Evolutionary conservation across 495 filamentous ascomycete species (phyloP).

Genomic region (Podospora pseudoanserina): DNA sequence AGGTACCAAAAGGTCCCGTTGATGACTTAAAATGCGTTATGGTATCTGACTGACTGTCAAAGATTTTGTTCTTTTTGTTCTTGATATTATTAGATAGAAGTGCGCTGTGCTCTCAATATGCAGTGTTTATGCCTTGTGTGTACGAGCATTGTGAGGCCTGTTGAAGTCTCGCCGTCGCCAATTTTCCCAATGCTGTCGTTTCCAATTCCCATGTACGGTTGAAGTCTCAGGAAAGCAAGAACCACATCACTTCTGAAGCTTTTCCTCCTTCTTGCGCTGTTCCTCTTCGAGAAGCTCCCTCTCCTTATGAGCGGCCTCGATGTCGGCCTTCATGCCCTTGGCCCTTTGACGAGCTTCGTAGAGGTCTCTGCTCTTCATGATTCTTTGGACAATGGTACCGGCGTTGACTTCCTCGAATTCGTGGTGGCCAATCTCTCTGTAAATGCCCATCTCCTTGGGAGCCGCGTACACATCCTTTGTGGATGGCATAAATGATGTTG

Average conservation of each 20-base stretch:
- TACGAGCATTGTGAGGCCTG: constrained; percentile 8
- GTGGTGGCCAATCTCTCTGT: constrained; percentile 67
- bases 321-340: constrained; percentile 77
- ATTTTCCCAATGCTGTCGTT: neutral
- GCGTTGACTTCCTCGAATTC: constrained; percentile 85
- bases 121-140: neutral
- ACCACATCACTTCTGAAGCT: constrained; percentile 9
- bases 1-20: constrained; percentile 48
- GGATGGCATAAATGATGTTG: constrained; percentile 83
- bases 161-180: constrained; percentile 17
- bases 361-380: constrained; percentile 73
- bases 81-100: constrained; percentile 12
- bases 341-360: constrained; percentile 88
- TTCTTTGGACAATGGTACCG: constrained; percentile 83
- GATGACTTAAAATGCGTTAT: constrained; percentile 73
- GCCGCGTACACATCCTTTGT: constrained; percentile 82
- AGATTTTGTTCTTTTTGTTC: constrained; percentile 12
- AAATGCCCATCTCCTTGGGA: constrained; percentile 75
- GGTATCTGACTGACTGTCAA: constrained; percentile 81
- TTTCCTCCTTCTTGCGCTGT: constrained; percentile 40
- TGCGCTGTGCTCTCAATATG: neutral
- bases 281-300: constrained; percentile 55
- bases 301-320: constrained; percentile 58
- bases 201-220: constrained; percentile 6
- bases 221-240: constrained; percentile 3